Base-by-base conservation (phyloP, 2,329 filamentous ascomycete genomes). In the Ceratocystis lukuohia region DNA sequence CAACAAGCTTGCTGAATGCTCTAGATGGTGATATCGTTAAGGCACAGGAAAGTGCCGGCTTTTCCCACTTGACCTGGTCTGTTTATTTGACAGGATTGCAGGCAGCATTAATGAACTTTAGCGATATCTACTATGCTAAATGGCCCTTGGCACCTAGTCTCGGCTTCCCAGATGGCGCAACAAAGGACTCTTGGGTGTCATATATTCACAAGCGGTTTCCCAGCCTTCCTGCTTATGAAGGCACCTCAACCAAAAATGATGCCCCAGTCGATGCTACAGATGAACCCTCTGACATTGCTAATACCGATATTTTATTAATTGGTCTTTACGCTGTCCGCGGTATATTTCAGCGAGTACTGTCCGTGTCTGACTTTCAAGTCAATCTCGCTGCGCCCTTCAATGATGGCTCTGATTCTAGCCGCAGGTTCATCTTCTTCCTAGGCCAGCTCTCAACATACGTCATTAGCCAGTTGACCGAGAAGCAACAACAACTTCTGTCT, bases 111-210 rank as follows among this genome's bases (percentile, higher is more conserved):
- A 71, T 76, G 25, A 74, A 76, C 66, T 76, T 77, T 65, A 74
- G 74, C 15, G 78, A 80, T 61, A 78, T 79, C 6, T 80, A 75
- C 65, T 65, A 69, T 45, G 65, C 65, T 20, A 68, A 69, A 28
- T 62, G 66, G 1, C 65, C 71, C 7, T 64, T 64, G 46, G 57
- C 22, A 37, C 67, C 44, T 37, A 68, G 15, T 63, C 68, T 10
- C 28, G 62, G n/a, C 56, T 56, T 63, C 61, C 69, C 30, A 28
- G 65, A 30, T 67, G 70, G 64, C 68, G 70, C 71, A 2, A 69
- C 15, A 46, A 69, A 10, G 67, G 71, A 63, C 70, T 67, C 69
- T 10, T 75, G 74, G 74, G 25, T 71, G 0, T 53, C 71, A 48
- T 68, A 69, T 12, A 71, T 75, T 1, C 65, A 65, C 1, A 68